phyloP scores from a whole-genome alignment of 2,329 filamentous ascomycete genomes.

The Fusarium pseudoanthophilum region DNA sequence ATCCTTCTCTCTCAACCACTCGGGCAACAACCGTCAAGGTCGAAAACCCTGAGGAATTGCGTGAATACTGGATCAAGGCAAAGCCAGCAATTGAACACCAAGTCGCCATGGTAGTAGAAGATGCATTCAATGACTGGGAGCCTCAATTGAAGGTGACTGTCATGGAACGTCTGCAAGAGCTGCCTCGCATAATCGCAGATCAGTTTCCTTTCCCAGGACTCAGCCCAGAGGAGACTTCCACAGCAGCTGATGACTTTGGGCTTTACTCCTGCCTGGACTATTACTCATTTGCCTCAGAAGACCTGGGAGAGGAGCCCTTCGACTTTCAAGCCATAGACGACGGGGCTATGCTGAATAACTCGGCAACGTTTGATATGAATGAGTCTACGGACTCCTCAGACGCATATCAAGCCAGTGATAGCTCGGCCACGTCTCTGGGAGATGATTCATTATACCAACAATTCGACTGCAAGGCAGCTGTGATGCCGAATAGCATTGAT shows the following conservation, averaged over 20 bases:
- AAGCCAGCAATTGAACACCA: conserved; percentile 15
- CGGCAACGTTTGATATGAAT: not conserved
- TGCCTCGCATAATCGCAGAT: conserved; percentile 12
- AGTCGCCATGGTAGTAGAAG: conserved; percentile 11
- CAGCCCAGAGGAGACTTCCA: conserved; percentile 24
- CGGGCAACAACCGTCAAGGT: not conserved
- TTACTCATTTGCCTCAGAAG: not conserved
- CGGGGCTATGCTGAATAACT: not conserved
- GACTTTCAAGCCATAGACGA: not conserved
- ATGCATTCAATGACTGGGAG: conserved; percentile 7
- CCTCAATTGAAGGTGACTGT: conserved; percentile 15
- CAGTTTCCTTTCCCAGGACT: conserved; percentile 20
- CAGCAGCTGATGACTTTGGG: not conserved
- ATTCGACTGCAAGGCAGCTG: conserved; percentile 3
- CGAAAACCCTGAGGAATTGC: conserved; percentile 6
- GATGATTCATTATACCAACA: conserved; percentile 23
- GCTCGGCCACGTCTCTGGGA: conserved; percentile 29
- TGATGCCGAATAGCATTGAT: not conserved
- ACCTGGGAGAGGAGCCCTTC: not conserved
- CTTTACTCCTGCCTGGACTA: conserved; percentile 5
- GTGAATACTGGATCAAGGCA: conserved; percentile 17
- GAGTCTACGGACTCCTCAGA: conserved; percentile 29
- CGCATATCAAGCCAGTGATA: conserved; percentile 14
- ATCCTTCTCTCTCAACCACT: not conserved
- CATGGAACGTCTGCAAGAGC: conserved; percentile 15